Evolutionary conservation across 2,329 filamentous ascomycete genomes (phyloP).

Genomic region (Pseudocercospora cruenta): DNA sequence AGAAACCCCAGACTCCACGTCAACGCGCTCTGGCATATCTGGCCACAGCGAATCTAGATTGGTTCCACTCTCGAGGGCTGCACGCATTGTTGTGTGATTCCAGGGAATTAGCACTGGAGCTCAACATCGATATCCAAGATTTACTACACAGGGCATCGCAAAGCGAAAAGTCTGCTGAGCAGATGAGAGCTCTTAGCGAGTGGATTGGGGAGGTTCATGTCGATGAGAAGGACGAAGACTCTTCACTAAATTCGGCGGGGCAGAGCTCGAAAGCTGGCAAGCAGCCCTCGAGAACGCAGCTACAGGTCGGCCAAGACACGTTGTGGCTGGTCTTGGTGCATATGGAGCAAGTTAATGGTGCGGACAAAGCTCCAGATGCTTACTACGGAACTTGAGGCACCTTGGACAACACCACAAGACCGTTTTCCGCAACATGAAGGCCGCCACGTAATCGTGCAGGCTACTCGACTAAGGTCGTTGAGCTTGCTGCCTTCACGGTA

Average conservation of each 20-base stretch:
- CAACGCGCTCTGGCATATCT: constrained; percentile 26
- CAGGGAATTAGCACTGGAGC: constrained; percentile 18
- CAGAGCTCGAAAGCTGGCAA: constrained; percentile 13
- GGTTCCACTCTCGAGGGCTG: constrained; percentile 24
- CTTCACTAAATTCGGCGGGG: not conserved
- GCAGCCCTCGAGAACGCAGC: constrained; percentile 5
- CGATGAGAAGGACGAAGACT: not conserved
- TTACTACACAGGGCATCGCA: constrained; percentile 2
- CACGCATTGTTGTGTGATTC: constrained; percentile 23
- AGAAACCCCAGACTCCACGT: constrained; percentile 27
- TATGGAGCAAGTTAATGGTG: constrained; percentile 2
- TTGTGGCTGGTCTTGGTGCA: constrained; percentile 23
- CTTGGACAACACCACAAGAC: not conserved
- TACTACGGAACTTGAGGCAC: not conserved
- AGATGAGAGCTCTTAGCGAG: constrained; percentile 13
- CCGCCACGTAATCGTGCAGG: not conserved
- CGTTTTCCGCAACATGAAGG: not conserved
- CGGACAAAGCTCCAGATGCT: not conserved
- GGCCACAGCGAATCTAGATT: constrained; percentile 26
- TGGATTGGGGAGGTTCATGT: constrained; percentile 10
- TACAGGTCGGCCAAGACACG: constrained; percentile 19
- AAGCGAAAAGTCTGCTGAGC: constrained; percentile 6
- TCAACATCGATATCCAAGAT: constrained; percentile 5
- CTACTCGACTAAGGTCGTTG: not conserved
- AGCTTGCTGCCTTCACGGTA: too few species aligned